These are phyloP conservation scores for Gliomastix tumulicola DNA, from an alignment of 2,329 filamentous ascomycete genomes.

Conservation along the genomic window DNA sequence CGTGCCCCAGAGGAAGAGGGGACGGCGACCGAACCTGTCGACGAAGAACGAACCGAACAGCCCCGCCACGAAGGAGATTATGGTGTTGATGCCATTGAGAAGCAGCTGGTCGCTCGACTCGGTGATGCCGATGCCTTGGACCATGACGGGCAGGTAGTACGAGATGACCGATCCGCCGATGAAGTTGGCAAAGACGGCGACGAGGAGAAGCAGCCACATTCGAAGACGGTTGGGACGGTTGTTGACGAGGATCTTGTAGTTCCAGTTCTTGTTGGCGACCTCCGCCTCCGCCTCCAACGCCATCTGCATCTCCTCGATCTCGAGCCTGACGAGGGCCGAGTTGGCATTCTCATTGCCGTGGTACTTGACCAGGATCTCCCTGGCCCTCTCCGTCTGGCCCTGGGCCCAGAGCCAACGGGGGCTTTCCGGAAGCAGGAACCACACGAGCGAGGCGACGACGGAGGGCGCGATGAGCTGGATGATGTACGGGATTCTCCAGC, in stretches of 20 bases:
- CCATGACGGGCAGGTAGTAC: conserved; percentile 38
- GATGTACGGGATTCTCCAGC: conserved; percentile 37
- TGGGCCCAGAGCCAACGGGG: conserved; percentile 7
- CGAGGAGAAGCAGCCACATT: conserved; percentile 32
- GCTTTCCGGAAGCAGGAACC: conserved; percentile 33
- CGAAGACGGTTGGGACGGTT: conserved; percentile 40
- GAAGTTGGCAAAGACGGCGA: conserved; percentile 43
- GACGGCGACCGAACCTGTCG: conserved; percentile 36
- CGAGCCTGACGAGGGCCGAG: conserved; percentile 25
- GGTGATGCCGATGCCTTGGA: conserved; percentile 34
- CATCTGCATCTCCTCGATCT: conserved; percentile 37
- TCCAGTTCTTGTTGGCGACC: conserved; percentile 23
- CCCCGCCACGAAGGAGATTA: conserved; percentile 32
- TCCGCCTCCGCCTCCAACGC: conserved; percentile 33
- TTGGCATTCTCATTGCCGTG: conserved; percentile 10
- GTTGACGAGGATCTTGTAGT: conserved; percentile 34
- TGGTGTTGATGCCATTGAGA: conserved; percentile 31
- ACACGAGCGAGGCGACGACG: conserved; percentile 37
- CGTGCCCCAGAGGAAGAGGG: conserved; percentile 35
- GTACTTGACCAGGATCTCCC: conserved; percentile 5
- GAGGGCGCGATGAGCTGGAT: conserved; percentile 34
- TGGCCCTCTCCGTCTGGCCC: conserved; percentile 3
- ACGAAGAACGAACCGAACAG: conserved; percentile 30
- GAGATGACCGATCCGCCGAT: conserved; percentile 38
- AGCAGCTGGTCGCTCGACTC: conserved; percentile 20